Percentiles rank a stretch among this genome's conserved stretches.
phyloP scores from a whole-genome alignment of 2,329 filamentous ascomycete species.

The Cercospora canescens region DNA sequence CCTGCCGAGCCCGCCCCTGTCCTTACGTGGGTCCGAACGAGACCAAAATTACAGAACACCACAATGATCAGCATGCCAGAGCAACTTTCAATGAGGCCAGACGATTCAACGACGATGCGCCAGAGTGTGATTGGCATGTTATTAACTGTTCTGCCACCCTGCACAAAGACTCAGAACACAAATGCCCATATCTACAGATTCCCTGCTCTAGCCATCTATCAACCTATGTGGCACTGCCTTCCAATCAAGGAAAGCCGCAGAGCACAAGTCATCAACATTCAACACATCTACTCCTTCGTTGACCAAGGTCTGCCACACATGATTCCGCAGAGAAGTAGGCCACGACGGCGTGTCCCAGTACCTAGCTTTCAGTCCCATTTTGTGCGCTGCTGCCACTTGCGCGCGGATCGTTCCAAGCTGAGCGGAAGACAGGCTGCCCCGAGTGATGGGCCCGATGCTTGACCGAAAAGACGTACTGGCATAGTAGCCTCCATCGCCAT shows the following conservation, averaged over 20 bases:
- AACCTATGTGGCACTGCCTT: neutral
- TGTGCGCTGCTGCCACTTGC: neutral
- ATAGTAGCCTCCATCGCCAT: neutral
- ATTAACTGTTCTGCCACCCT: no score
- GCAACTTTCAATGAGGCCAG: no score
- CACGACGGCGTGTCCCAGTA: neutral
- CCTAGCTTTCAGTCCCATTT: neutral
- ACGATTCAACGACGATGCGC: no score
- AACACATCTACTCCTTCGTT: neutral
- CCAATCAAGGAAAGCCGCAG: neutral
- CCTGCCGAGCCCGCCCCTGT: no score
- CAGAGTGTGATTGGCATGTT: no score
- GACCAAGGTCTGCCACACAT: neutral
- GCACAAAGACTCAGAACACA: no score
- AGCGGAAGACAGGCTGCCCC: neutral
- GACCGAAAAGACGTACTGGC: neutral
- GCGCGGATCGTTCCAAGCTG: neutral
- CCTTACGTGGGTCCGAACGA: no score
- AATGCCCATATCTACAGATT: neutral
- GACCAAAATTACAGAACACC: no score
- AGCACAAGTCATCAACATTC: neutral
- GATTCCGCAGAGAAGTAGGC: neutral
- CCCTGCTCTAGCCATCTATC: neutral
- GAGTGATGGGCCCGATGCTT: neutral
- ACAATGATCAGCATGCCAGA: no score